These are phyloP conservation scores for Cytospora paraplurivora DNA, from an alignment of 2,329 filamentous ascomycete species.

Conservation along the genomic window DNA sequence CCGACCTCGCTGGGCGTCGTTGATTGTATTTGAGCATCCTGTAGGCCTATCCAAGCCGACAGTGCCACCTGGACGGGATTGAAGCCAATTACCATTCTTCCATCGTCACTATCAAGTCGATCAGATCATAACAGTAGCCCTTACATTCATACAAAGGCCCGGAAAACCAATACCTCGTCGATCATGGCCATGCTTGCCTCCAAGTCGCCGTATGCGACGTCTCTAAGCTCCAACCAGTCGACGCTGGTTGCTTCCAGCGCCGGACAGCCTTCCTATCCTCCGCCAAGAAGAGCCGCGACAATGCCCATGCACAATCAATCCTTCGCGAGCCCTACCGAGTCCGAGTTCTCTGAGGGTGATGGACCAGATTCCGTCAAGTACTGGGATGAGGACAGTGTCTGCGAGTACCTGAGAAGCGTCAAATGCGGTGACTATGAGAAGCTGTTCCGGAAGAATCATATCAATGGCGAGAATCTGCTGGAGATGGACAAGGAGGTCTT, in stretches of 20 bases:
- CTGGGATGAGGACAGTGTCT: constrained; percentile 91
- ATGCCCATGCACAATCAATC: constrained; percentile 54
- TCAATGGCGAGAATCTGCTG: constrained; percentile 94
- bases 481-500: constrained; percentile 96
- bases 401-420: constrained; percentile 86
- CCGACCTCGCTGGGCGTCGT: constrained; percentile 1
- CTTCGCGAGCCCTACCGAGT: constrained; percentile 85
- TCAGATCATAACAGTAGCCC: background rate
- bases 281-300: constrained; percentile 54
- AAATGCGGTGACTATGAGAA: constrained; percentile 94
- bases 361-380: constrained; percentile 74
- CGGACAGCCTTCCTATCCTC: constrained; percentile 52
- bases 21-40: background rate
- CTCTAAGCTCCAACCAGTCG: constrained; percentile 50
- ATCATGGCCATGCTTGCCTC: constrained; percentile 78
- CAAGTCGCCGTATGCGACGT: constrained; percentile 68
- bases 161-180: background rate
- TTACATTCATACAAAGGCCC: background rate
- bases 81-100: background rate
- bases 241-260: constrained; percentile 47
- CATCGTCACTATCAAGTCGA: constrained; percentile 2
- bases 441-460: constrained; percentile 87
- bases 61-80: constrained; percentile 4
- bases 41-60: constrained; percentile 2
- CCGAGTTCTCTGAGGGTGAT: constrained; percentile 86